Conservation (phyloP, 2,329 filamentous ascomycete species). For the Talaromyces sp. region DNA sequence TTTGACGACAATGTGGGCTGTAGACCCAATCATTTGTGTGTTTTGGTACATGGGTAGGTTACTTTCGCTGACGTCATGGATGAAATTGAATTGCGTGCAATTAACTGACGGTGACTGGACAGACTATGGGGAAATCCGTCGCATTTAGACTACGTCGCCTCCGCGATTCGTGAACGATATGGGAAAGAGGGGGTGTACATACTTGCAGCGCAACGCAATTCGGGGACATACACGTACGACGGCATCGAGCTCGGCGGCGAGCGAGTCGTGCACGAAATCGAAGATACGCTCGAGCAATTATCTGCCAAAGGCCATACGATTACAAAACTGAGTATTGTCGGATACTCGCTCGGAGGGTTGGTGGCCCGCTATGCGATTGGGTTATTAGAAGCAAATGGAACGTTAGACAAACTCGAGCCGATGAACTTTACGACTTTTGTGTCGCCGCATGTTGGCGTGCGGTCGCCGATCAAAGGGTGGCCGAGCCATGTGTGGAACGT, state of each 20-base stretch:
- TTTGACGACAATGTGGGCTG: conserved; percentile 10
- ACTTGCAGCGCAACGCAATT: conserved; percentile 54
- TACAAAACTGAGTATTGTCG: conserved; percentile 77
- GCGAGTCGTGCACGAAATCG: conserved; percentile 61
- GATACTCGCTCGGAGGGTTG: conserved; percentile 85
- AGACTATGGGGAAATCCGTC: conserved; percentile 61
- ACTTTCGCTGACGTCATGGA: background rate
- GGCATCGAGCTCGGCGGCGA: conserved; percentile 68
- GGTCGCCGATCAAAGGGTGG: conserved; percentile 64
- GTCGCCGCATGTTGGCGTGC: conserved; percentile 74
- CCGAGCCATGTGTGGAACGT: conserved; percentile 72
- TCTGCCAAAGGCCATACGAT: conserved; percentile 65
- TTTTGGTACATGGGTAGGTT: conserved; percentile 60
- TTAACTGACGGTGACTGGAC: background rate
- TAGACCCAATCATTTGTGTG: conserved; percentile 53
- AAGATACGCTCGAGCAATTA: conserved; percentile 54
- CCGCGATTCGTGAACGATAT: conserved; percentile 50
- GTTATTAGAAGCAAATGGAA: conserved; percentile 73
- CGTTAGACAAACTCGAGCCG: conserved; percentile 75
- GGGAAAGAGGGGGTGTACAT: conserved; percentile 53
- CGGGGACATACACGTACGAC: conserved; percentile 60
- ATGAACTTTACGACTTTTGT: conserved; percentile 95
- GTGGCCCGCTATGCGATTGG: conserved; percentile 84
- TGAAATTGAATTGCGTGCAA: background rate
- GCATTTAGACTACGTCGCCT: conserved; percentile 55